These are phyloP conservation scores for Solanum chacoense DNA, from an alignment of 305 asterid genomes.

Conservation along the genomic window DNA sequence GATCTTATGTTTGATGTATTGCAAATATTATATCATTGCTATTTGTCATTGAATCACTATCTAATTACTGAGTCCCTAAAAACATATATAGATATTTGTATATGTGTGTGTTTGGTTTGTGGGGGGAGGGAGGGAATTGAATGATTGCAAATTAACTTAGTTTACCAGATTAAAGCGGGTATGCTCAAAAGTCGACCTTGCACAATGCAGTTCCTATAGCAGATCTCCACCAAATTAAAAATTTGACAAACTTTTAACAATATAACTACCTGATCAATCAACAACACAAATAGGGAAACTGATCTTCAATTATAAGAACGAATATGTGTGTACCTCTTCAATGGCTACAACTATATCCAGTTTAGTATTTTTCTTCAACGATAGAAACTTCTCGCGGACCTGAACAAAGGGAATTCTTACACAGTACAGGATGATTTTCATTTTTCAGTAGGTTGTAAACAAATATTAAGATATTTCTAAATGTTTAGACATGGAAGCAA, in stretches of 20 bases:
- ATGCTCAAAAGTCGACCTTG: conserved; percentile 77
- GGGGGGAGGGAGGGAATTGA: neutral
- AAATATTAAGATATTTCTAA: neutral
- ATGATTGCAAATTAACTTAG: neutral
- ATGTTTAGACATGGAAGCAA: neutral
- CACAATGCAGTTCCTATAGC: conserved; percentile 92
- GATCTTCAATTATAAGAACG: conserved; percentile 12
- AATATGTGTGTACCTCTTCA: conserved; percentile 63
- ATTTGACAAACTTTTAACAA: conserved; percentile 50
- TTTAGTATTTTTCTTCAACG: conserved; percentile 78
- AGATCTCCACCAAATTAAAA: conserved; percentile 80
- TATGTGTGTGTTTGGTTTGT: neutral
- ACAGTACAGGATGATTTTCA: neutral
- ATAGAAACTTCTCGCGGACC: conserved; percentile 87
- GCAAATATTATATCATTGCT: conserved; percentile 3
- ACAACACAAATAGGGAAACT: conserved; percentile 6
- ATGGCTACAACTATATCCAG: conserved; percentile 59
- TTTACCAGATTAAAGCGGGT: conserved; percentile 85
- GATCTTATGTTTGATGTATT: conserved; percentile 7
- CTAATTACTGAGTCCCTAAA: neutral
- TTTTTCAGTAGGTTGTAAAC: neutral
- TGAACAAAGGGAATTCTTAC: conserved; percentile 12
- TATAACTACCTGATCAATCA: conserved; percentile 34
- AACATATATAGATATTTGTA: neutral
- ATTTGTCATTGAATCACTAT: neutral